Evolutionary conservation across 176 grass and related monocot genomes (phyloP).

Genomic region (Dactylis glomerata): DNA sequence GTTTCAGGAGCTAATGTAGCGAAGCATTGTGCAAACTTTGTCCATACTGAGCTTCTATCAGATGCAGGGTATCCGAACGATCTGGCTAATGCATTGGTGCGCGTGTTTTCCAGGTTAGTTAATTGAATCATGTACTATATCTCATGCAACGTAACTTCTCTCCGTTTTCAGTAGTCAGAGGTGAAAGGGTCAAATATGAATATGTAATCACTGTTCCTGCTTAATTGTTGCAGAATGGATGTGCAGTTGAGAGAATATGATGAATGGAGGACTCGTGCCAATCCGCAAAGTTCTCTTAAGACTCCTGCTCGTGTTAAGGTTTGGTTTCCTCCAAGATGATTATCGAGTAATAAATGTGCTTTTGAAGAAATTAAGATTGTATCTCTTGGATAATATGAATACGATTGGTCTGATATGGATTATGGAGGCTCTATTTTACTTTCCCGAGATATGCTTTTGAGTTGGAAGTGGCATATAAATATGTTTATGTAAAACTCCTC

Average conservation of each 20-base stretch:
- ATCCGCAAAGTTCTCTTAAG: neutral
- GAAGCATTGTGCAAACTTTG: neutral
- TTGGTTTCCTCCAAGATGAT: slow-evolving; percentile 15
- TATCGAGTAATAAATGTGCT: neutral
- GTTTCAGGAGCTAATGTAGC: slow-evolving; percentile 32
- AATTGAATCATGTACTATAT: neutral
- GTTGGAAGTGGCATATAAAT: neutral
- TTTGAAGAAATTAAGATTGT: neutral
- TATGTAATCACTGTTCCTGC: neutral
- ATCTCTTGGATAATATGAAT: neutral
- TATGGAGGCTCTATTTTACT: slow-evolving; percentile 16
- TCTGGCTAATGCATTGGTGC: neutral
- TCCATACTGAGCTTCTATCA: slow-evolving; percentile 6
- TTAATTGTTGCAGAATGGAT: slow-evolving; percentile 26
- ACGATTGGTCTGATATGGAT: neutral
- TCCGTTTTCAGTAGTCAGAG: neutral
- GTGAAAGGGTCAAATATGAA: neutral
- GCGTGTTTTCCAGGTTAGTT: slow-evolving; percentile 28
- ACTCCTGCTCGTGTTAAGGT: neutral
- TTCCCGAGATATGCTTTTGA: neutral
- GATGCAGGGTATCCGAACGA: neutral
- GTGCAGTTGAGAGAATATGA: neutral
- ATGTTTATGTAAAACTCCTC: neutral
- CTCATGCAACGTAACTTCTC: neutral
- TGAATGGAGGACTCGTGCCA: neutral